A percentile compares a stretch with the other conserved stretches of the same genome.
phyloP scores from a whole-genome alignment of 257 asterid species.

The Solanum sparsipilum region DNA sequence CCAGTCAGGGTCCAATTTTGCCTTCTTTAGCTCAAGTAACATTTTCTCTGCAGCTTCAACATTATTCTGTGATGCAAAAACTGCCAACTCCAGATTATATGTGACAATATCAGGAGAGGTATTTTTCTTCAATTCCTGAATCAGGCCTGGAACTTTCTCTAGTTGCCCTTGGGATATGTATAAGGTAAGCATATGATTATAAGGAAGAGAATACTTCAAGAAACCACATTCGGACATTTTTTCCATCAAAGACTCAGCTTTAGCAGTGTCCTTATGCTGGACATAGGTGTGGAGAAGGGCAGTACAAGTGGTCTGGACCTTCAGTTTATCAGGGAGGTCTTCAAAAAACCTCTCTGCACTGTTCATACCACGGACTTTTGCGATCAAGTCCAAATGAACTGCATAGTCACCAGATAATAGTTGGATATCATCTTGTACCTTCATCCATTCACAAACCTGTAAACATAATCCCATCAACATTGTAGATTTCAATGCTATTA shows the following conservation, averaged over 20 bases:
- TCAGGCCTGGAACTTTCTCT: conserved; percentile 47
- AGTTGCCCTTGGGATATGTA: conserved; percentile 56
- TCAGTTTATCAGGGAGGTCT: conserved; percentile 75
- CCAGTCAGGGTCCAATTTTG: conserved; percentile 75
- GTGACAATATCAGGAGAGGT: conserved; percentile 77
- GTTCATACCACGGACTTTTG: conserved; percentile 70
- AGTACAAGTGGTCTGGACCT: conserved; percentile 54
- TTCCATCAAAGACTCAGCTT: conserved; percentile 73
- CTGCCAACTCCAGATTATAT: conserved; percentile 63
- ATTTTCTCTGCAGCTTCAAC: conserved; percentile 61
- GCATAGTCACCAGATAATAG: conserved; percentile 86
- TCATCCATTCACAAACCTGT: conserved; percentile 95
- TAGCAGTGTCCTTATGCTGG: conserved; percentile 39
- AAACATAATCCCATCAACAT: neutral
- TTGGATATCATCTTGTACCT: conserved; percentile 58
- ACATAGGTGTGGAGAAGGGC: conserved; percentile 87
- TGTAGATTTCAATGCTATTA: neutral
- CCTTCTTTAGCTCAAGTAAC: conserved; percentile 42
- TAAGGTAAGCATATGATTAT: conserved; percentile 70
- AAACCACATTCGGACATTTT: conserved; percentile 75
- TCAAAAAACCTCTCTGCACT: conserved; percentile 77
- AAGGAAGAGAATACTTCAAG: conserved; percentile 62
- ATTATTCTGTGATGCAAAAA: conserved; percentile 54
- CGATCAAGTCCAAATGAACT: conserved; percentile 77
- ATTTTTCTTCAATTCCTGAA: conserved; percentile 51